Conservation (phyloP, 345 rosid species). For the Anacardium occidentale region DNA sequence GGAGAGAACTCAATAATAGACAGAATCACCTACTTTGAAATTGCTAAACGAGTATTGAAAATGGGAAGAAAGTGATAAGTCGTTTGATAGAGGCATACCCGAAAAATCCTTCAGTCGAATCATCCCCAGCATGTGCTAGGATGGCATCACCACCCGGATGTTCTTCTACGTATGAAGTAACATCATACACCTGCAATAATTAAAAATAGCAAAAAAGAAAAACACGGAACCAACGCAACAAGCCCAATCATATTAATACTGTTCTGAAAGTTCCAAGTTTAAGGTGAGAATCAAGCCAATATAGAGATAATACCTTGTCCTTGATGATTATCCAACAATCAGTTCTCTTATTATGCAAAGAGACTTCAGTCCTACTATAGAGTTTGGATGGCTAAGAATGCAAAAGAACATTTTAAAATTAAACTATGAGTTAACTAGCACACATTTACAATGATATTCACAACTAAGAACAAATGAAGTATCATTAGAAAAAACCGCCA, state of each 20-base stretch:
- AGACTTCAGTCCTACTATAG: constrained; percentile 53
- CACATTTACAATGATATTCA: neutral
- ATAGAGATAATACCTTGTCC: constrained; percentile 47
- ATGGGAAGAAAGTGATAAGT: neutral
- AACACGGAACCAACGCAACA: neutral
- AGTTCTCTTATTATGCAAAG: constrained; percentile 66
- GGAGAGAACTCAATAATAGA: neutral
- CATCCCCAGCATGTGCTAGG: constrained; percentile 83
- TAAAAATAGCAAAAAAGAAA: constrained; percentile 2
- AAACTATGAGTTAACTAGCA: neutral
- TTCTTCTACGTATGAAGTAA: constrained; percentile 90
- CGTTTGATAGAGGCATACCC: constrained; percentile 47
- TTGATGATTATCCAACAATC: constrained; percentile 93
- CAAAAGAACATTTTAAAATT: neutral
- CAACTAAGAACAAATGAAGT: neutral
- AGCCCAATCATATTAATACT: neutral
- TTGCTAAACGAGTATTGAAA: neutral
- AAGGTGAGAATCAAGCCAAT: neutral
- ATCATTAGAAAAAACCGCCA: neutral
- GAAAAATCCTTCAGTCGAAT: constrained; percentile 87
- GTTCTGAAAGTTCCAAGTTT: neutral
- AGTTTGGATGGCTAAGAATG: constrained; percentile 33
- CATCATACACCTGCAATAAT: constrained; percentile 60
- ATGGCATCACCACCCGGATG: constrained; percentile 98
- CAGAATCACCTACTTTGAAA: neutral